Base-by-base conservation (phyloP, 192 early-diverging fungal species). In the Backusella sp. region DNA sequence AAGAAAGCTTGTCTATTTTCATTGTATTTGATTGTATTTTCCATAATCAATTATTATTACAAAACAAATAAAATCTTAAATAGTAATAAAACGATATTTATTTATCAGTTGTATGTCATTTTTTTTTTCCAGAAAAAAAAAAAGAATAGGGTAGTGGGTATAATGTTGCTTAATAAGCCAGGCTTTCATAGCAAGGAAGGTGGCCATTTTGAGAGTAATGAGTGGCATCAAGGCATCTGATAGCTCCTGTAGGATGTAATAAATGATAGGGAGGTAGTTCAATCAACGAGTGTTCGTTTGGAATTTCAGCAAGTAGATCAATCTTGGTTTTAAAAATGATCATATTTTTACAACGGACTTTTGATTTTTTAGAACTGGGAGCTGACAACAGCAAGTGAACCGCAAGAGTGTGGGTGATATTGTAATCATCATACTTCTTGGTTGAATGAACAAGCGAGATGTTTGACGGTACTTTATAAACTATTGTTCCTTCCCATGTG, bases 251-350 rank as follows among this genome's bases (percentile, higher is more conserved):
- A 26, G 53, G 8, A 2, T 9, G n/a, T 21, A 21, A 23, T 23
- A n/a, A 26, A 9, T 56, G n/a, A 9, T 56, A 56, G 7, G 53
- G 53, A 56, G 53, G 53, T 3, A 56, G 21, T 21, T 56, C 53
- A 21, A 56, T 56, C 8, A 56, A 21, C 8, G 53, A 21, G 3
- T 8, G 53, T 8, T 21, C n/a, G 21, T 26, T 21, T 3, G 19
- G 53, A 12, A 56, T 56, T 56, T 32, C 41, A 32, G 36, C 70
- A 30, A 71, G 70, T 30, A 71, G 34, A 49, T 71, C 70, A 17
- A 71, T 26, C 9, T 39, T 49, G 6, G 70, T 71, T 32, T 44
- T 39, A 14, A 46, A 71, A 28, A 41, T 46, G n/a, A 71, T 6
- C 21, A 49, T 12, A 8, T 49, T 42, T 11, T 49, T 36, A 21